Base-by-base conservation (phyloP, 140 eudicot genomes). In the Stevia rebaudiana region DNA sequence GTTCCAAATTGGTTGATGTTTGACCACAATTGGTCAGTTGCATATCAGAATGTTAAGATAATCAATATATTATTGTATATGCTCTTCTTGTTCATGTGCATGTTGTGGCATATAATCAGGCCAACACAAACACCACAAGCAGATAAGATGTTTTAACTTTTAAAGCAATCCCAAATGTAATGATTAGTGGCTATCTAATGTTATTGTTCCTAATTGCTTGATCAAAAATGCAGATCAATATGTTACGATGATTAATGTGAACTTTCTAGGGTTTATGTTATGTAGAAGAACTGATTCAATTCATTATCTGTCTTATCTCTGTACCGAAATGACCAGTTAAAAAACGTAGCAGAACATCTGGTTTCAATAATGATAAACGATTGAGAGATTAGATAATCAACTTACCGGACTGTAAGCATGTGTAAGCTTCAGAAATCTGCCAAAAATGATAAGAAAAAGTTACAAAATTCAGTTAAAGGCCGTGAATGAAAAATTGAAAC, bases 341-440 rank as follows among this genome's bases (percentile, higher is more conserved):
- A 8, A 8, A 22, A 58, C 8, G 15, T 39, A 21, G 52, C 52
- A 40, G 51, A 40, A 6, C 21, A 41, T 16, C 44, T 30, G 30
- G 8, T 6, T 41, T 8, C 53, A 19, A 7, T 11, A 18, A 35
- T 1, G 4, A 24, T 28, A 18, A 64, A 30, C 58, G 70, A 31
- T 30, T 9, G 59, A 39, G 63, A 52, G 53, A 40, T 60, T 2
- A 28, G 41, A 17, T 1, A 44, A 51, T 30, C 22, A 51, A 72
- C 12, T 81, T 83, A 90, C 97, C 92, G 67, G 95, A 76, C 62
- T 63, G 78, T 74, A 90, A 77, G 76, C 80, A 75, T 16, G 81
- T 37, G 74, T 90, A 86, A 52, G 97, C 97, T 84, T 90, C 95
- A 7, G 95, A 81, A 54, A 90, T 74, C 95, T 90, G 94, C 82